Evolutionary conservation across 1,139 yeast species (phyloP), one percentile per base, ranked within the genome.

Genomic region (Saccharomyces pastorianus): DNA sequence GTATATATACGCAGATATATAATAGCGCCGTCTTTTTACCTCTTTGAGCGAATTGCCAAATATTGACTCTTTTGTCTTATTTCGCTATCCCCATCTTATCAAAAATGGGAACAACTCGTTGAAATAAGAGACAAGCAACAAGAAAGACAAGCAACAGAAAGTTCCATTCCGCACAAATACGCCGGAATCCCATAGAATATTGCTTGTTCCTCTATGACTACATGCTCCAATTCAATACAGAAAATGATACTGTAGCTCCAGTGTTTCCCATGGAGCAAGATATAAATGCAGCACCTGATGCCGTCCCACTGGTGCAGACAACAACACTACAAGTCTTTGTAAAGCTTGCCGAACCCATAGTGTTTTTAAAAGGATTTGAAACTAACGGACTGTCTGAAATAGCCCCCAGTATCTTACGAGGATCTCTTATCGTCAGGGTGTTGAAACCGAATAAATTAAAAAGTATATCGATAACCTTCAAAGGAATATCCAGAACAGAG

Each of bases 311-410:
- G 44, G 63, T 68, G 5, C 70, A 70, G 47, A 68, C 73, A 0
- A 58, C 70, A 3, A 58, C 73, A 4, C 51, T 71, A 1, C 68
- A 67, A 31, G 69, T 70, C 5, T 71, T 58, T 54, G 51, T 71
- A 6, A 68, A 67, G 49, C 59, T 90, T n/a, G 88, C 96, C 0
- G 98, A 91, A 67, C 86, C 86, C 50, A 81, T 79, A 46, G 70
- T 90, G n/a, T 91, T 83, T 64, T 78, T 91, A 26, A 90, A 88
- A 64, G 97, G 97, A 0, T 89, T 88, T 65, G 82, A 81, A 25
- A 73, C 80, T 96, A 88, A 65, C 81, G 79, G 62, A 72, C 73
- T 38, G 83, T 49, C 29, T 26, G 32, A 47, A 49, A 8, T 26
- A 32, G 38, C 54, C 13, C 97, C 98, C 0, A 81, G 95, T 3